Conservation (phyloP, 805 yeast genomes). For the Cyberlindnera xylosilytica region DNA sequence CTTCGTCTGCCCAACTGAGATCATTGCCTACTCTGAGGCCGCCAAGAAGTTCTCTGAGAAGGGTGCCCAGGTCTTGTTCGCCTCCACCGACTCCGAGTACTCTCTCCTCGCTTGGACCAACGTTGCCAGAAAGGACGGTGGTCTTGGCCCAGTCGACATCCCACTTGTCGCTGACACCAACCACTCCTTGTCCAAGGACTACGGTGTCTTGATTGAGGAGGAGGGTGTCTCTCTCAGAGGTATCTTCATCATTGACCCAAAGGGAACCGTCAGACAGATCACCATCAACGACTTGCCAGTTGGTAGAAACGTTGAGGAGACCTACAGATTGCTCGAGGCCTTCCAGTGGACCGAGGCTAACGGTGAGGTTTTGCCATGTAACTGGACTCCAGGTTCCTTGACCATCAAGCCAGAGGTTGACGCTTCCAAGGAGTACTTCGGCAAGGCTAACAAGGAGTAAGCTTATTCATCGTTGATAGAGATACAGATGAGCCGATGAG, state of each 20-base stretch:
- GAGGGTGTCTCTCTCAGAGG: constrained; percentile 98
- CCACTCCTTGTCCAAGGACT: constrained; percentile 91
- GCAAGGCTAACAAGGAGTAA: constrained; percentile 43
- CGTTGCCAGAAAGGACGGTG: constrained; percentile 95
- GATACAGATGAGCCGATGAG: too few species aligned
- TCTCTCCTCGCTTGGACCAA: constrained; percentile 98
- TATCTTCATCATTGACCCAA: constrained; percentile 95
- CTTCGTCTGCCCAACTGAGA: constrained; percentile 98
- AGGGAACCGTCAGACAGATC: constrained; percentile 91
- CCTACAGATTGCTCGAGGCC: constrained; percentile 95
- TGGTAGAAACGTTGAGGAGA: constrained; percentile 98
- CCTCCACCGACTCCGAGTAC: constrained; percentile 98
- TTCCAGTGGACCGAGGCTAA: constrained; percentile 99
- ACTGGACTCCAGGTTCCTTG: constrained; percentile 96
- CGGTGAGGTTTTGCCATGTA: constrained; percentile 99
- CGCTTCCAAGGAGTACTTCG: constrained; percentile 78
- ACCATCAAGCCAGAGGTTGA: constrained; percentile 83
- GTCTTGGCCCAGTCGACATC: constrained; percentile 91
- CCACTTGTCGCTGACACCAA: constrained; percentile 96
- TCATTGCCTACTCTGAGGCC: constrained; percentile 97
- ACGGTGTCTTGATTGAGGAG: constrained; percentile 96
- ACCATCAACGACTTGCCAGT: constrained; percentile 99
- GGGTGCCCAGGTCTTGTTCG: constrained; percentile 86
- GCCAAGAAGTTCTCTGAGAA: constrained; percentile 83
- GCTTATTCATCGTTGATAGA: background rate